Evolutionary conservation across 2,329 filamentous ascomycete species (phyloP), one percentile per base, ranked within the genome.

Genomic region (Ascochyta rabiei): DNA sequence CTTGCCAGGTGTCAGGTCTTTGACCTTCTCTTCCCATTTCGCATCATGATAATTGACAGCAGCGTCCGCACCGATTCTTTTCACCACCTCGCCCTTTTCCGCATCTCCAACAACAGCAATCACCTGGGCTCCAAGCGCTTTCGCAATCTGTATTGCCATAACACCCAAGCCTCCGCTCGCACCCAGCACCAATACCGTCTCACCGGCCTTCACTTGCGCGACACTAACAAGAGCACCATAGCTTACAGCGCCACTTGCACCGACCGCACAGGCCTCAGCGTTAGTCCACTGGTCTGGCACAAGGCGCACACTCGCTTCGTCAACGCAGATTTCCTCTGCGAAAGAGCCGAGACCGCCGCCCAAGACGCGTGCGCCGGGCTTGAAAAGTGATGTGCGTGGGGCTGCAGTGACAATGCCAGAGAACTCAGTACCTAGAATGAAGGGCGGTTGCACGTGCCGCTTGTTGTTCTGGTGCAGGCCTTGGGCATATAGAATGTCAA

Each of bases 401-500:
- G 77, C 66, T 2, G 71, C 71, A 30, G 79, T 56, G 1, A 87
- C 75, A 2, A 79, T 73, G n/a, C 84, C 84, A 1, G 83, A 76
- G 62, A 86, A 87, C 65, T 87, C 84, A n/a, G 82, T 81, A 12
- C 84, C 84, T 0, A 86, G 77, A 1, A 78, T 79, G 70, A 87
- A 87, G 0, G 84, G 84, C 1, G 84, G 84, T 28, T 75, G 75
- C 33, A 84, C 78, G 48, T 84, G 79, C n/a, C 77, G 77, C 26
- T 74, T 76, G 65, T 86, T 86, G 66, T 86, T 87, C 63, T 87
- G 84, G 62, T 87, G 84, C 59, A 81, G 79, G 7, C 84, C 84
- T 63, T 67, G 68, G 2, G 81, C 81, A 65, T 86, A 86, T 41
- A 87, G 78, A 8, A 84, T 79, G 63, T 87, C 85, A 42, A 86